These are phyloP conservation scores for Acacia confusa DNA, from an alignment of 306 rosid species.

Conservation along the genomic window DNA sequence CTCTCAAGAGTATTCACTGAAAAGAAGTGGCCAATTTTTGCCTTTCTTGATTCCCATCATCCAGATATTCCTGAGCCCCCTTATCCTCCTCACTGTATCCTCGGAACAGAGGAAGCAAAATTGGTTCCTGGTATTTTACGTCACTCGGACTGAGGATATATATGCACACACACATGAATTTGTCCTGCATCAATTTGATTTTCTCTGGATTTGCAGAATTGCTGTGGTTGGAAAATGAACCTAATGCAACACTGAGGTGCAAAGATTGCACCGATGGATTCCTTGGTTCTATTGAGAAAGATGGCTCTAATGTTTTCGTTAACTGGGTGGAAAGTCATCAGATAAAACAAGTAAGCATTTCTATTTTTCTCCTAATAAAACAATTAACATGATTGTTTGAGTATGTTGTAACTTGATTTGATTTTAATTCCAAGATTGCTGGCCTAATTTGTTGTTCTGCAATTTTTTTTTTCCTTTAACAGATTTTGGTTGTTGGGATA, in stretches of 20 bases:
- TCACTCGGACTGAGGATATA: neutral
- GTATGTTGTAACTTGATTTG: neutral
- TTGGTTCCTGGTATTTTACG: slow-evolving; percentile 69
- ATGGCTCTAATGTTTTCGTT: slow-evolving; percentile 78
- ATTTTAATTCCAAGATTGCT: neutral
- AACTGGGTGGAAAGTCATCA: slow-evolving; percentile 83
- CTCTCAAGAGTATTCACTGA: slow-evolving; percentile 62
- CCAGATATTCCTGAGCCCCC: slow-evolving; percentile 82
- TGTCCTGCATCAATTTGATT: neutral
- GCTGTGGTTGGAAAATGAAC: slow-evolving; percentile 76
- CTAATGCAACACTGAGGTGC: slow-evolving; percentile 72
- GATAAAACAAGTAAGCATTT: slow-evolving; percentile 62
- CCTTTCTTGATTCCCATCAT: slow-evolving; percentile 74
- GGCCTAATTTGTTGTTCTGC: slow-evolving; percentile 19
- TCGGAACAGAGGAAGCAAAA: slow-evolving; percentile 71
- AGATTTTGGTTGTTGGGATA: slow-evolving; percentile 86
- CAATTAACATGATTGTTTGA: neutral
- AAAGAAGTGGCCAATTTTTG: slow-evolving; percentile 82
- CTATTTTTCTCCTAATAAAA: neutral
- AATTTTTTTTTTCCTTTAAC: slow-evolving; percentile 27
- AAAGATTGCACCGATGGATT: slow-evolving; percentile 88
- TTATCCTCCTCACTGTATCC: slow-evolving; percentile 85
- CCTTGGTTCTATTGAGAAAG: slow-evolving; percentile 58
- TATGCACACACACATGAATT: neutral
- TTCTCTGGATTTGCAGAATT: slow-evolving; percentile 49